Evolutionary conservation across 208 protist species (phyloP).

Genomic region (Crithidia thermophila): DNA sequence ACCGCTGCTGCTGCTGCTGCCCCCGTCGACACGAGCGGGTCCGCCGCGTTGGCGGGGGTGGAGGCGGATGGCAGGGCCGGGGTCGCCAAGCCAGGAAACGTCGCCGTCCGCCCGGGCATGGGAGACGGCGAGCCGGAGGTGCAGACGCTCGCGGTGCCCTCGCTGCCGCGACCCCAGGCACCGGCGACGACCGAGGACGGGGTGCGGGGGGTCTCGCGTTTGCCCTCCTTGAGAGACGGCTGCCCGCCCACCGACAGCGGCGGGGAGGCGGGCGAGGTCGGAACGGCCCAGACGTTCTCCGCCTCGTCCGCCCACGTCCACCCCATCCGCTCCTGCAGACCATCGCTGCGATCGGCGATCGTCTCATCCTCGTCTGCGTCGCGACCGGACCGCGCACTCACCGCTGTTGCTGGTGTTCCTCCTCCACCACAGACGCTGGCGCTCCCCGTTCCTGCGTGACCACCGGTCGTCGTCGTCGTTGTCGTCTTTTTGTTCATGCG

Average conservation of each 20-base stretch:
- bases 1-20: too few species aligned
- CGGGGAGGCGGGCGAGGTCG: constrained; percentile 9
- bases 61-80: too few species aligned
- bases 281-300: constrained; percentile 22
- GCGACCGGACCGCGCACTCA: not conserved
- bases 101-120: constrained; percentile 11
- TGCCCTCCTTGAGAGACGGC: constrained; percentile 30
- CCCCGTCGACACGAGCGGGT: too few species aligned
- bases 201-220: constrained; percentile 27
- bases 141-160: not conserved
- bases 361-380: not conserved
- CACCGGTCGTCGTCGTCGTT: too few species aligned
- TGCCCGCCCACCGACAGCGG: constrained; percentile 23
- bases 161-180: constrained; percentile 6
- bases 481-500: not conserved
- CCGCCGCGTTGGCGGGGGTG: too few species aligned
- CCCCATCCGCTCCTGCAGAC: constrained; percentile 3
- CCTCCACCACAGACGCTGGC: not conserved
- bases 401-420: not conserved
- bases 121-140: constrained; percentile 22
- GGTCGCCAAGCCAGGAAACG: constrained; percentile 13
- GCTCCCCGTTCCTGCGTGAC: too few species aligned
- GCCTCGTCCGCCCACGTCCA: constrained; percentile 26
- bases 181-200: not conserved
- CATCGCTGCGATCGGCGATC: not conserved